A percentile compares a stretch with the other conserved stretches of the same genome.
phyloP scores from a whole-genome alignment of 495 filamentous ascomycete genomes.

The Hypoxylon trugodes region DNA sequence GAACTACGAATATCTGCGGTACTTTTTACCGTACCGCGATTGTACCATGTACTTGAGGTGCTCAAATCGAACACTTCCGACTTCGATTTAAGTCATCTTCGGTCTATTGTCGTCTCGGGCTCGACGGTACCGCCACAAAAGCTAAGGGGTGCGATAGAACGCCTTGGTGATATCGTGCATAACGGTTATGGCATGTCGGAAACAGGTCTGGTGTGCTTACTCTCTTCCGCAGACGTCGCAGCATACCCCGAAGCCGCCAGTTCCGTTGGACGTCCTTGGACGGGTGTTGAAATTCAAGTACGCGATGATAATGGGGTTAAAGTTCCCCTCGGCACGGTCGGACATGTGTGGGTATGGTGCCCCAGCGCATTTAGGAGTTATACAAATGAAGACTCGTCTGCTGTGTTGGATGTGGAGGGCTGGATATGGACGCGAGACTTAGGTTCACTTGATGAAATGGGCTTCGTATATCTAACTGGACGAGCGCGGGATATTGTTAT shows the following conservation, averaged over 20 bases:
- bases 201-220: conserved; percentile 1
- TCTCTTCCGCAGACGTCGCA: not conserved
- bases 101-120: conserved; percentile 9
- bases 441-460: not conserved
- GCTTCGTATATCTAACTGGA: conserved; percentile 1
- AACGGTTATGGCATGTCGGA: conserved; percentile 15
- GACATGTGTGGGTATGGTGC: conserved; percentile 7
- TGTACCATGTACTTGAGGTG: conserved; percentile 6
- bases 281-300: not conserved
- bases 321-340: not conserved
- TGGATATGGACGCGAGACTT: conserved; percentile 15
- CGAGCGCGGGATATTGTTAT: conserved; percentile 16
- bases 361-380: not conserved
- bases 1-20: conserved; percentile 12
- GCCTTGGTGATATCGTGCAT: not conserved
- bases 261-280: conserved; percentile 2
- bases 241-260: not conserved
- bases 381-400: conserved; percentile 1
- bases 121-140: conserved; percentile 11
- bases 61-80: not conserved
- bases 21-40: conserved; percentile 12
- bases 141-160: not conserved
- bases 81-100: conserved; percentile 11
- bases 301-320: not conserved
- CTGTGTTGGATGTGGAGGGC: not conserved